Evolutionary conservation across 129 eudicot species (phyloP), one percentile per base, ranked within the genome.

Genomic region (Lactuca sativa): DNA sequence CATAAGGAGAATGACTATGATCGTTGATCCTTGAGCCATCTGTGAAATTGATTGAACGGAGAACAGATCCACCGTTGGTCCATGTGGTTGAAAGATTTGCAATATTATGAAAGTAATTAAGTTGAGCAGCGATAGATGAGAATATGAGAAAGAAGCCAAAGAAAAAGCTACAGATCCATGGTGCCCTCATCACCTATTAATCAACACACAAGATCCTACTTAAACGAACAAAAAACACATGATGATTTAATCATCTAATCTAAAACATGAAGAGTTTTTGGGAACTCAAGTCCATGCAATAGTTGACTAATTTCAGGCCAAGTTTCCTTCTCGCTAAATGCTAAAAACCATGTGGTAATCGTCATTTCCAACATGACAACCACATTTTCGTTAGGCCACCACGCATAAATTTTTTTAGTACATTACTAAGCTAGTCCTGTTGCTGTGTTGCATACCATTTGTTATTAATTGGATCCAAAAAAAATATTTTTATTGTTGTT

Each of bases 1-100:
- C 62, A 16, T 74, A 2, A 38, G 12, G n/a, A 79, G 75, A 37
- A 73, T 32, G 62, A 59, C 25, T 62, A 62, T 21, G 21, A 21
- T 21, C 21, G 0, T 21, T 34, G 43, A 73, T 68, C 83, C 5
- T 49, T 4, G 59, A 32, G 21, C 31, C 59, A 3, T 57, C 67
- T 6, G 5, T 2, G 40, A 44, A 66, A 13, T 12, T 0, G 3
- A 2, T 3, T 9, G 60, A 14, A 34, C 12, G 6, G 0, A 48
- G 3, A 25, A 16, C 32, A 48, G 63, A 21, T 7, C 6, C 34
- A 55, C n/a, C 5, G 79, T 15, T 74, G 38, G 56, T 17, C 79
- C 73, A 74, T 57, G 67, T 56, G 52, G 67, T 66, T 0, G 67
- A 66, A 17, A 66, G 73, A 17, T 17, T 57, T 47, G 67, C 73